These are phyloP conservation scores for Pachyrhizus erosus DNA, from an alignment of 306 rosid species.

Conservation along the genomic window DNA sequence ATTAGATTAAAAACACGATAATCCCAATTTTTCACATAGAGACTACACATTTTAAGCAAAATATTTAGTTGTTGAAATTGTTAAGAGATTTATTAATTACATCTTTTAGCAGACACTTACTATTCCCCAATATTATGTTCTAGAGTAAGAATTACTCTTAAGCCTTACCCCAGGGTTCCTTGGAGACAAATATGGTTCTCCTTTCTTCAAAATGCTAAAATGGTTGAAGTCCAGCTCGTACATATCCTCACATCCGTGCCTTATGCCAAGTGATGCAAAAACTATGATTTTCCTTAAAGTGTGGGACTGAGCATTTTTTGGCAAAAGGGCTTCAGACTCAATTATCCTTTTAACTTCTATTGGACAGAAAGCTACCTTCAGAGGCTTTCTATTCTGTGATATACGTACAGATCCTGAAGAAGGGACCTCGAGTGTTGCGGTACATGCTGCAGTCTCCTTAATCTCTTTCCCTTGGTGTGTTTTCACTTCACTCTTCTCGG, in stretches of 20 bases:
- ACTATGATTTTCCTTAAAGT: slow-evolving; percentile 84
- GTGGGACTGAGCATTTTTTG: slow-evolving; percentile 78
- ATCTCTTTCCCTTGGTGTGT: slow-evolving; percentile 39
- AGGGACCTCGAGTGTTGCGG: slow-evolving; percentile 22
- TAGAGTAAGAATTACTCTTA: slow-evolving; percentile 23
- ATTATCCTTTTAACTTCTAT: slow-evolving; percentile 80
- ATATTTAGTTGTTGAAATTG: not conserved
- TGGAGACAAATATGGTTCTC: slow-evolving; percentile 70
- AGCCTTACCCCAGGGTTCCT: slow-evolving; percentile 71
- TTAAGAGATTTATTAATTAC: not conserved
- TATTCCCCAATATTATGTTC: not conserved
- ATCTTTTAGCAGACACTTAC: not conserved
- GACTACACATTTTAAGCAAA: not conserved
- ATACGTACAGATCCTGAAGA: slow-evolving; percentile 46
- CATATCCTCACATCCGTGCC: slow-evolving; percentile 91
- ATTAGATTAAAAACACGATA: not conserved
- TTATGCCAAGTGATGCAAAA: slow-evolving; percentile 85
- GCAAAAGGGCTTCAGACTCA: slow-evolving; percentile 59
- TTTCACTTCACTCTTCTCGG: slow-evolving; percentile 40
- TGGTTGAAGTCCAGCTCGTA: slow-evolving; percentile 81
- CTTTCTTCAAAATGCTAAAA: slow-evolving; percentile 78
- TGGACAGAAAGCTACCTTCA: slow-evolving; percentile 82
- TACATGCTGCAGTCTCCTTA: slow-evolving; percentile 38
- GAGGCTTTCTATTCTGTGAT: slow-evolving; percentile 60
- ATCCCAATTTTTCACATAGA: not conserved